Evolutionary conservation across 345 rosid genomes (phyloP).

Genomic region (Murraya paniculata): DNA sequence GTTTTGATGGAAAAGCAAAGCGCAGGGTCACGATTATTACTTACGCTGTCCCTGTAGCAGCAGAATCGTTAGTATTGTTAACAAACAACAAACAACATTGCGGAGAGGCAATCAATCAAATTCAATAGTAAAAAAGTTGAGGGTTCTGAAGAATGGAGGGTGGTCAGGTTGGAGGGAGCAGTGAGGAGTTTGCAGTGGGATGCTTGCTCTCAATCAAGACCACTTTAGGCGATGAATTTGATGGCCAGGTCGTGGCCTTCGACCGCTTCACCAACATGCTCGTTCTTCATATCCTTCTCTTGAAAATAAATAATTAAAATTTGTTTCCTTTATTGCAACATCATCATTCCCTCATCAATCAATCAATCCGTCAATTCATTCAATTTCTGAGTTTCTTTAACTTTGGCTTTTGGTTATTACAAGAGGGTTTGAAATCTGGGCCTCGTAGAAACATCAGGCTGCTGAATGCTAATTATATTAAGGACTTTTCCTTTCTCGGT

Average conservation of each 20-base stretch:
- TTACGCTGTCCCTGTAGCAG: too few relatives aligned
- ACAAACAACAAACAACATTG: too few relatives aligned
- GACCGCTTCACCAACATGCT: conserved; percentile 92
- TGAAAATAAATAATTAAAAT: too few relatives aligned
- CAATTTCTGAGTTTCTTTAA: conserved; percentile 32
- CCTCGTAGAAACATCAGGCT: conserved; percentile 57
- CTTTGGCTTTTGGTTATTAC: conserved; percentile 35
- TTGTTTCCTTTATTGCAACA: background rate
- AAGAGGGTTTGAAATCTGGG: conserved; percentile 61
- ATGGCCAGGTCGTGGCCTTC: conserved; percentile 84
- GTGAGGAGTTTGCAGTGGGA: conserved; percentile 80
- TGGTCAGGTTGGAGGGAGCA: conserved; percentile 9
- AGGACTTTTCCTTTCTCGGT: conserved; percentile 58
- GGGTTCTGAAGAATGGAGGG: conserved; percentile 6
- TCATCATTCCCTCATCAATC: background rate
- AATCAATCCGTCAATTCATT: background rate
- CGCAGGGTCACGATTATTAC: too few relatives aligned
- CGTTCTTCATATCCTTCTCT: conserved; percentile 96
- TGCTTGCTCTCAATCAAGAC: conserved; percentile 83
- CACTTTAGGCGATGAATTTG: conserved; percentile 87
- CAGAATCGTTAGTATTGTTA: too few relatives aligned
- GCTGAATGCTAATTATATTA: conserved; percentile 74
- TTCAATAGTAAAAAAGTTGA: background rate
- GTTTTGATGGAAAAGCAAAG: too few relatives aligned
- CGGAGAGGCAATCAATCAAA: too few relatives aligned